A percentile compares a stretch with the other conserved stretches of the same genome.
Conservation (phyloP, 345 rosid genomes). For the Acer campestre region DNA sequence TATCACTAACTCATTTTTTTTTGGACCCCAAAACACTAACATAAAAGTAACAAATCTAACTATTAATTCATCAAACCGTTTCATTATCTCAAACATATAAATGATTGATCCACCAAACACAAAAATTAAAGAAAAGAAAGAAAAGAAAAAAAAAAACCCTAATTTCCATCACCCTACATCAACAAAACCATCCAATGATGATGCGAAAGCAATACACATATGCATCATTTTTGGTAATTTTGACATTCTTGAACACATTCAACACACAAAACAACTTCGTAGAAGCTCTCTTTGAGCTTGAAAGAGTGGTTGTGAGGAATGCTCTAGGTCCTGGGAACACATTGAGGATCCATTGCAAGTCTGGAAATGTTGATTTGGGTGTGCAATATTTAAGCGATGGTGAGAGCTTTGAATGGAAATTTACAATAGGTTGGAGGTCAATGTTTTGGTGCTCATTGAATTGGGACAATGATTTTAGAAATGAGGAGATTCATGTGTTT, state of each 20-base stretch:
- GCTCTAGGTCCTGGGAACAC: background rate
- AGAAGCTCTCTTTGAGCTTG: background rate
- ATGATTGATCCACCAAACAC: background rate
- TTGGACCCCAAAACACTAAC: too few relatives aligned
- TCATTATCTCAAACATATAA: too few relatives aligned
- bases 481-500: background rate
- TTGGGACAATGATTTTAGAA: background rate
- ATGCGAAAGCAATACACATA: background rate
- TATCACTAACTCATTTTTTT: too few relatives aligned
- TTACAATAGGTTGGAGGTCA: background rate
- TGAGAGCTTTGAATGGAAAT: background rate
- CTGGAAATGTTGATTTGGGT: background rate
- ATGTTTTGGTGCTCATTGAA: background rate
- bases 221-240: background rate
- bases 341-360: background rate
- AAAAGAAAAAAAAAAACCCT: too few relatives aligned
- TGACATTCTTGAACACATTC: background rate
- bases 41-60: too few relatives aligned
- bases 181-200: background rate
- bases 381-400: background rate
- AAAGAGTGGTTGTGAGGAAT: background rate
- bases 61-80: too few relatives aligned
- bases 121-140: too few relatives aligned
- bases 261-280: background rate
- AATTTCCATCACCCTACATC: background rate